Evolutionary conservation across 1,284 basidiomycete genomes (phyloP).

Genomic region (Boletus sp.): DNA sequence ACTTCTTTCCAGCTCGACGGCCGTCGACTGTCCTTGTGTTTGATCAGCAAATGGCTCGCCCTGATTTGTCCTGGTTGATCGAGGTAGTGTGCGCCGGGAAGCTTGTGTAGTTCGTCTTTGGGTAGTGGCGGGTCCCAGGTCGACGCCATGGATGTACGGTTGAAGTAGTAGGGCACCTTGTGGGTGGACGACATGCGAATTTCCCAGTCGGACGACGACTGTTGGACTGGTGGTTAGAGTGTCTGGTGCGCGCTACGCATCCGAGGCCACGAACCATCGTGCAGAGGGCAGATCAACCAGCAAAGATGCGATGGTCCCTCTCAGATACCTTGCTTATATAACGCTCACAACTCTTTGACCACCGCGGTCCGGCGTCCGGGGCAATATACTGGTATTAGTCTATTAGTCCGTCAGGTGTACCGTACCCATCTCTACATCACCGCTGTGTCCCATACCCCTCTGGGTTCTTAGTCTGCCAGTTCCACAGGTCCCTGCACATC

Average conservation of each 20-base stretch:
- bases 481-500: conserved; percentile 93
- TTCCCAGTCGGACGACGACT: conserved; percentile 57
- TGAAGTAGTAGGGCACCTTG: conserved; percentile 87
- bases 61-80: conserved; percentile 68
- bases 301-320: no score
- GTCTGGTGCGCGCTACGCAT: background rate
- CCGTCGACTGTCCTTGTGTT: conserved; percentile 83
- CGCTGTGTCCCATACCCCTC: conserved; percentile 52
- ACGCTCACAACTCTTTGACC: no score
- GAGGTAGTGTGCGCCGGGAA: conserved; percentile 62
- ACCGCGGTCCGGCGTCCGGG: no score
- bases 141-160: conserved; percentile 73
- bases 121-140: conserved; percentile 84
- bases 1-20: conserved; percentile 94
- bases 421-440: conserved; percentile 1
- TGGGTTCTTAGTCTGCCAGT: conserved; percentile 86
- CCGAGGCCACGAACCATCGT: conserved; percentile 22
- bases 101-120: conserved; percentile 53
- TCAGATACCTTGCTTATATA: no score
- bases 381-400: background rate
- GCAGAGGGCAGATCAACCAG: conserved; percentile 11
- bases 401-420: background rate
- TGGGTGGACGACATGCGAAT: conserved; percentile 80
- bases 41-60: conserved; percentile 93
- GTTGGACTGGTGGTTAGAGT: conserved; percentile 14